phyloP scores from a whole-genome alignment of 306 rosid genomes.

The Cicer pinnatifidum region DNA sequence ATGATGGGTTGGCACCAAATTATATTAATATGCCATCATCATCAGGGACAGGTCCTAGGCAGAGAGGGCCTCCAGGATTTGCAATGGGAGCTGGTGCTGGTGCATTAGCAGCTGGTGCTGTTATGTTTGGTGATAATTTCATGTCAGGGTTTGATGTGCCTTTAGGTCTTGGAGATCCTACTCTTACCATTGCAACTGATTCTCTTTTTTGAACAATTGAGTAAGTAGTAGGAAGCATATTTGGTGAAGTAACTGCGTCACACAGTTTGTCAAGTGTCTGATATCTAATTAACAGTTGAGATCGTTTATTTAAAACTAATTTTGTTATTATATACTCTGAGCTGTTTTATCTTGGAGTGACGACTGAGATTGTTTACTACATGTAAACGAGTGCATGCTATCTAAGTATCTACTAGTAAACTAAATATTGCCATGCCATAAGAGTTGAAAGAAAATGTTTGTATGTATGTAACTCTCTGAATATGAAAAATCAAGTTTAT shows the following conservation, averaged over 20 bases:
- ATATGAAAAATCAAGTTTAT: neutral
- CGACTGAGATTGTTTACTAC: too few species aligned
- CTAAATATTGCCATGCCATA: constrained; percentile 18
- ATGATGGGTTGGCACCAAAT: constrained; percentile 54
- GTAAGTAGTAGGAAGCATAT: too few species aligned
- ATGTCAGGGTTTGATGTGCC: constrained; percentile 70
- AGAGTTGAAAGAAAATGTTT: constrained; percentile 16
- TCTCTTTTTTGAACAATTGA: constrained; percentile 56
- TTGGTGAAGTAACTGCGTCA: too few species aligned
- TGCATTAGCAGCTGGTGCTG: constrained; percentile 85
- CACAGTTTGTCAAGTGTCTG: too few species aligned
- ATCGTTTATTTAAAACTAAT: too few species aligned
- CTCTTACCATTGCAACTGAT: constrained; percentile 57
- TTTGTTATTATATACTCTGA: neutral
- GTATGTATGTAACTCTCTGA: neutral
- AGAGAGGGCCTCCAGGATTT: constrained; percentile 60
- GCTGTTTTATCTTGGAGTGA: neutral
- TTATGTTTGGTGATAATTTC: constrained; percentile 77
- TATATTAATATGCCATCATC: constrained; percentile 51
- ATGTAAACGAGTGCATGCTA: neutral
- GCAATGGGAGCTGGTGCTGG: constrained; percentile 66
- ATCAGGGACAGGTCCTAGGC: constrained; percentile 53
- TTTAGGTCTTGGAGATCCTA: constrained; percentile 59
- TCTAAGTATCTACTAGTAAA: neutral
- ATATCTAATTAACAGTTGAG: too few species aligned